Conservation (phyloP, 2,329 filamentous ascomycete species). For the Apiospora marii region DNA sequence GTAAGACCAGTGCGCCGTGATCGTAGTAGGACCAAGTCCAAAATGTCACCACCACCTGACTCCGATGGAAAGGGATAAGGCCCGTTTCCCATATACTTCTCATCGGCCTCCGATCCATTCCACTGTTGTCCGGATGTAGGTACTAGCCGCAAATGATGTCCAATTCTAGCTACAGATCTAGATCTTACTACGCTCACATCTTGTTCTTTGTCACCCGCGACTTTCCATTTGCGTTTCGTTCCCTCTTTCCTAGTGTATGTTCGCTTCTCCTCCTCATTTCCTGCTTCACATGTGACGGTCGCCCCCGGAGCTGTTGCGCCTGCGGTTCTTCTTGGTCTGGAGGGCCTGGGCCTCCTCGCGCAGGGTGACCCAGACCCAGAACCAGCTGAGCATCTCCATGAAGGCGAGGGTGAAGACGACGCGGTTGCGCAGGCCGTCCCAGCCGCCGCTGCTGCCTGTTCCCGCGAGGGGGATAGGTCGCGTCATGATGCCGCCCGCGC, state of each 20-base stretch:
- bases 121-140: not conserved
- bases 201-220: not conserved
- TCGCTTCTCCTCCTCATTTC: not conserved
- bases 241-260: not conserved
- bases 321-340: slow-evolving; percentile 7
- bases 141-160: not conserved
- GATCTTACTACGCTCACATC: not conserved
- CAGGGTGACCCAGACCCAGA: slow-evolving; percentile 81
- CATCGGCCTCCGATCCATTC: not conserved
- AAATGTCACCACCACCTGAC: not conserved
- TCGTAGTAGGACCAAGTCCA: not conserved
- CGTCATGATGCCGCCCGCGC: slow-evolving; percentile 38
- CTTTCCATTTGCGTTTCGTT: not conserved
- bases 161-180: slow-evolving; percentile 11
- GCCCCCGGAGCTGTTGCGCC: slow-evolving; percentile 12
- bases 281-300: not conserved
- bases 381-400: slow-evolving; percentile 84
- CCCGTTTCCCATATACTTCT: not conserved
- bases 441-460: slow-evolving; percentile 50
- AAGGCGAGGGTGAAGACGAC: slow-evolving; percentile 87
- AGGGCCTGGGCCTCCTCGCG: slow-evolving; percentile 62
- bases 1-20: not conserved
- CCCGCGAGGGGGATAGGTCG: slow-evolving; percentile 47
- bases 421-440: slow-evolving; percentile 80
- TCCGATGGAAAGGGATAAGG: not conserved